These are phyloP conservation scores for Suillus clintonianus DNA, from an alignment of 768 basidiomycete genomes.

Conservation along the genomic window DNA sequence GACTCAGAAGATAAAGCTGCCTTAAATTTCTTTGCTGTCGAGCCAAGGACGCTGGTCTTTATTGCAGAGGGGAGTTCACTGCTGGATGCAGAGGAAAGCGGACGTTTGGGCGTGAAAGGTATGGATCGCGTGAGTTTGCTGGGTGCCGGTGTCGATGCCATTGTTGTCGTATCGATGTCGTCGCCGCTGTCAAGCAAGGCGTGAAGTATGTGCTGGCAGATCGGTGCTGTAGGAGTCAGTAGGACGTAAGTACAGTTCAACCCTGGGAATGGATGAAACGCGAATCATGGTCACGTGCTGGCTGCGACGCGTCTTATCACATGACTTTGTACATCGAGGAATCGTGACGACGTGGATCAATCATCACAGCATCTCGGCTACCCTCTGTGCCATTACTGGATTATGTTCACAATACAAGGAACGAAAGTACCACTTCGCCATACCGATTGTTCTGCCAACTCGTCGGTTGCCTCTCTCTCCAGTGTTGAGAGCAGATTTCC, in stretches of 20 bases:
- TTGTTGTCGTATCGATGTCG: slow-evolving; percentile 8
- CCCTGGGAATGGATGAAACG: slow-evolving; percentile 1
- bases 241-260: not conserved
- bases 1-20: slow-evolving; percentile 55
- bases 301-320: not conserved
- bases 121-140: slow-evolving; percentile 41
- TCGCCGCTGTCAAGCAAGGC: not conserved
- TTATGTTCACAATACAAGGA: not conserved
- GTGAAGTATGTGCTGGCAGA: not conserved
- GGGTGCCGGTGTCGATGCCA: slow-evolving; percentile 27
- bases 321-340: not conserved
- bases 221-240: not conserved
- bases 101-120: slow-evolving; percentile 60
- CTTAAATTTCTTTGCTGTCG: slow-evolving; percentile 67
- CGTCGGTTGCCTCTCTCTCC: not conserved
- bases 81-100: slow-evolving; percentile 40
- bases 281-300: not conserved
- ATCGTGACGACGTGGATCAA: no score
- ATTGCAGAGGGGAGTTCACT: slow-evolving; percentile 37
- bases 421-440: not conserved
- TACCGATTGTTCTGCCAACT: not conserved
- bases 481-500: not conserved
- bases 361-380: no score
- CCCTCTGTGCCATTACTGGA: not conserved
- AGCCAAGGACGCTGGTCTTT: slow-evolving; percentile 35